Base-by-base conservation (phyloP, 164 flowering plant genomes). In the Chimonanthus salicifolius region DNA sequence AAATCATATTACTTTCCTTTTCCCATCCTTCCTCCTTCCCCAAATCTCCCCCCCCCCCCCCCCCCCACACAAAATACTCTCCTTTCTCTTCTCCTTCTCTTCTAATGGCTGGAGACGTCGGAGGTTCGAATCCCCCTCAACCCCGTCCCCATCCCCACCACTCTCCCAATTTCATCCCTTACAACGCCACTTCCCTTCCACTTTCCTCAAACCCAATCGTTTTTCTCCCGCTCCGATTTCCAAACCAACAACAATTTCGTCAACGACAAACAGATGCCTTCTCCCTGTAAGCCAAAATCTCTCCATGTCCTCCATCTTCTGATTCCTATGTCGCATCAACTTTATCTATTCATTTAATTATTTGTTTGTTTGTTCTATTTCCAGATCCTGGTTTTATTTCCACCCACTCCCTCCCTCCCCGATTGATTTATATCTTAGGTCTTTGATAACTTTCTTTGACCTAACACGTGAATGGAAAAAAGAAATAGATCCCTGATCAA, bases 51-150 rank as follows among this genome's bases (percentile, higher is more conserved):
- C 43, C 15, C 48, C 9, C n/a, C n/a, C n/a, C n/a, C n/a, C n/a
- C n/a, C n/a, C n/a, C n/a, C n/a, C n/a, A n/a, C n/a, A n/a, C n/a
- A n/a, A 18, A 20, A 0, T 16, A 2, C 50, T n/a, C 43, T 4
- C 33, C 54, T 6, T 48, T 48, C 62, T 49, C 74, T 21, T 48
- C 16, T 16, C 48, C 70, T 68, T 9, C 16, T 47, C 20, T 48
- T 65, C 70, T n/a, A 58, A 79, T 79, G 82, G 71, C 71, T 10
- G 66, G 66, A n/a, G 73, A 72, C 64, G 70, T 68, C 8, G 73
- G 77, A 69, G 78, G 75, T 69, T 74, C 69, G 62, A 65, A 62
- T 48, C 81, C 54, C 44, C 7, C 71, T 6, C 77, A 63, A 15
- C 51, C 66, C 13, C 78, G 71, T 4, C 68, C 78, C 4, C 48